Evolutionary conservation across 148 eudicot genomes (phyloP), one percentile per base, ranked within the genome.

Genomic region (Chenopodium quinoa): DNA sequence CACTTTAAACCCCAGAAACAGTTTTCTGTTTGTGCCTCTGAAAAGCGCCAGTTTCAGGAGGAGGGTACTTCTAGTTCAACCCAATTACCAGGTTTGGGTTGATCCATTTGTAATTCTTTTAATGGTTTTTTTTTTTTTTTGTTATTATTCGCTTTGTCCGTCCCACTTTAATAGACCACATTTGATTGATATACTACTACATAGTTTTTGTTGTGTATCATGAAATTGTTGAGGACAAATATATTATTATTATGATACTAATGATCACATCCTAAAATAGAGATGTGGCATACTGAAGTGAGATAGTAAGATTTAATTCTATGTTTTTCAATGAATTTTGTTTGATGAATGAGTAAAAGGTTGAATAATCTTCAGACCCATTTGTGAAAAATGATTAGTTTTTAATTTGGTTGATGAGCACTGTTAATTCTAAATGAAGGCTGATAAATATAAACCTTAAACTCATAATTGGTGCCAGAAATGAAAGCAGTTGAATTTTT

Each of bases 81-180:
- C 60, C 71, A 9, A 70, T 60, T 60, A 71, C 34, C 84, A 77
- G 84, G 84, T 82, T 46, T 82, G 70, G 56, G 4, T 14, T 56
- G 4, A 4, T 3, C 1, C 7, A 2, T 56, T 56, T 56, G 62
- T 56, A 14, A 52, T 14, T 10, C 17, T 1, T 6, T 5, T 40
- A 8, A 6, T 40, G 44, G 44, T 7, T 37, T 37, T 37, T 27
- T 27, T 27, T 27, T 27, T 27, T 40, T 1, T 40, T 4, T 40
- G 44, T 40, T 6, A 50, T 50, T 12, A 9, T 9, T 50, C 14
- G 54, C 54, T 2, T 50, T 0, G 22, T 52, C 62, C 22, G 62
- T 2, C 22, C 1, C 22, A 56, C 19, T 56, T 56, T 56, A 56
- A 50, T 50, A 50, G 16, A 1, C 13, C 54, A 50, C 54, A 50